phyloP scores from a whole-genome alignment of 208 protist species.

The Spongospora subterranea region DNA sequence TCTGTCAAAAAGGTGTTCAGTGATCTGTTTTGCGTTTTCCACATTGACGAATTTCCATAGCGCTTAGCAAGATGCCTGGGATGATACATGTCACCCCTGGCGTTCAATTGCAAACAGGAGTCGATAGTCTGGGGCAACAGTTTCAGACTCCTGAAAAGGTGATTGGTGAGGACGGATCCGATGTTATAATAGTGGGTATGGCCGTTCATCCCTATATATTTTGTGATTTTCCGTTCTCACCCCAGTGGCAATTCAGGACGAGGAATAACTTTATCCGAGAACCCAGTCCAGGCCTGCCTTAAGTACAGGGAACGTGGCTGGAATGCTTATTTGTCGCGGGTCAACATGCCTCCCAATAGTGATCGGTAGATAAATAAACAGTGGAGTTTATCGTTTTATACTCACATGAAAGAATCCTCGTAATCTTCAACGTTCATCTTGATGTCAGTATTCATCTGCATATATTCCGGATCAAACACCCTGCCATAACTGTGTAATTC shows the following conservation, averaged over 20 bases:
- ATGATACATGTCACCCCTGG: slow-evolving; percentile 76
- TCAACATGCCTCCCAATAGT: not conserved
- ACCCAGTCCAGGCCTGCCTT: not conserved
- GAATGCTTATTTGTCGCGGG: not conserved
- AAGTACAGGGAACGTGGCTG: not conserved
- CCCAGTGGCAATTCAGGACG: not conserved
- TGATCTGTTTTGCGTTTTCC: not conserved
- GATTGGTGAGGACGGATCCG: slow-evolving; percentile 63
- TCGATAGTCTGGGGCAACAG: slow-evolving; percentile 78
- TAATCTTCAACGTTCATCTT: slow-evolving; percentile 62
- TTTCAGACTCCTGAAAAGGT: slow-evolving; percentile 78
- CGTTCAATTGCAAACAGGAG: slow-evolving; percentile 71
- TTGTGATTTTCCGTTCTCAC: not conserved
- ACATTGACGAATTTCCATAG: not conserved
- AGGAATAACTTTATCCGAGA: not conserved
- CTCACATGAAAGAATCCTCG: slow-evolving; percentile 63
- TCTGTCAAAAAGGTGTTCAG: slow-evolving; percentile 59
- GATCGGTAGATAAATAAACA: too few species aligned
- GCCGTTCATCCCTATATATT: not conserved
- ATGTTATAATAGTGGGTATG: slow-evolving; percentile 51
- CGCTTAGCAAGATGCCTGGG: not conserved
- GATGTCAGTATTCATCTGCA: slow-evolving; percentile 58
- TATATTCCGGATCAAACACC: not conserved
- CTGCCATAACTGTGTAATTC: slow-evolving; percentile 53
- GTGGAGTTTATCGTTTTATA: slow-evolving; percentile 15